Conservation (phyloP, 2,329 filamentous ascomycete genomes). For the Ophiostoma ips region DNA sequence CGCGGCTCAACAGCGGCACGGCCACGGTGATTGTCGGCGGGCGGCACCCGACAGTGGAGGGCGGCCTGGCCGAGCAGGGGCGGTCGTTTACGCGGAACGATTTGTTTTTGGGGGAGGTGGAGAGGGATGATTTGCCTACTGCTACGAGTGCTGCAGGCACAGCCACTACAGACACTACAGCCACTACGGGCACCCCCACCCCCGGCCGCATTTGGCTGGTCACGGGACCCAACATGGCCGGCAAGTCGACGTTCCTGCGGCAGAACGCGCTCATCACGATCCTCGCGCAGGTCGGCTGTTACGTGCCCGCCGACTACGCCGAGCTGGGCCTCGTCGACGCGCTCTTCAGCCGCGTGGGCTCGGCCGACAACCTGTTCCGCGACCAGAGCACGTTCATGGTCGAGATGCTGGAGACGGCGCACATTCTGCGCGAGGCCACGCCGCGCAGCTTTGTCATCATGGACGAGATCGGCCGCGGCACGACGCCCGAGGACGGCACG, state of each 20-base stretch:
- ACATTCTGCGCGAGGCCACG: conserved; percentile 77
- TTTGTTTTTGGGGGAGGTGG: conserved; percentile 35
- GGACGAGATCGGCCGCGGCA: conserved; percentile 94
- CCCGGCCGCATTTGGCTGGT: conserved; percentile 53
- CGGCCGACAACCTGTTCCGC: conserved; percentile 85
- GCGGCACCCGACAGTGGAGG: conserved; percentile 83
- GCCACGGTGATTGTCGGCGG: conserved; percentile 70
- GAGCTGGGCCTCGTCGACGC: conserved; percentile 88
- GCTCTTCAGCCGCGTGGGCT: conserved; percentile 85
- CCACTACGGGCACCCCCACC: too few relatives aligned
- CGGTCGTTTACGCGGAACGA: conserved; percentile 52
- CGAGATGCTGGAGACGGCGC: conserved; percentile 93
- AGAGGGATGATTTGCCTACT: too few relatives aligned
- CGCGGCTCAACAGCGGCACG: conserved; percentile 50
- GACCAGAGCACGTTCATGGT: conserved; percentile 99
- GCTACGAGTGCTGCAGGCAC: too few relatives aligned
- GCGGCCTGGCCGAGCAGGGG: conserved; percentile 58
- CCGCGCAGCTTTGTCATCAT: conserved; percentile 84
- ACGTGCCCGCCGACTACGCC: conserved; percentile 78
- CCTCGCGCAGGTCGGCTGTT: conserved; percentile 82
- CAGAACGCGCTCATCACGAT: conserved; percentile 94
- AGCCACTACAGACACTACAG: too few relatives aligned
- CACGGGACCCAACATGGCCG: conserved; percentile 93
- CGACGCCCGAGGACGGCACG: conserved; percentile 80
- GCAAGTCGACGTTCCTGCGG: conserved; percentile 88